Evolutionary conservation across 2,329 filamentous ascomycete species (phyloP).

Genomic region (Claviceps arundinis): DNA sequence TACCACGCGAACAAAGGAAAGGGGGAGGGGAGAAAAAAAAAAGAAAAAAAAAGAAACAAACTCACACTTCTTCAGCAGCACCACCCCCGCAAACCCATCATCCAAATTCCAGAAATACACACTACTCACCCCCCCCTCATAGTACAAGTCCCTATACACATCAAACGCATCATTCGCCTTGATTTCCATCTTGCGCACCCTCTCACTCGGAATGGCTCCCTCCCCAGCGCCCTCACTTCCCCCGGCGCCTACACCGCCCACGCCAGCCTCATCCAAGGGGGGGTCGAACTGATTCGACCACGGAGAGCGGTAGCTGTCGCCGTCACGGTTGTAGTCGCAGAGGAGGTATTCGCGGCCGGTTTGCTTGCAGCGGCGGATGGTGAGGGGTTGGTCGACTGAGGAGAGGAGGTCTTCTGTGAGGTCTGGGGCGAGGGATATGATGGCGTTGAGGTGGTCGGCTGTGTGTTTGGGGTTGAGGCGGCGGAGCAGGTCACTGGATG

Average conservation of each 20-base stretch:
- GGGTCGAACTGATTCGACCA: slow-evolving; percentile 99
- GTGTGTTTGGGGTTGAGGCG: slow-evolving; percentile 93
- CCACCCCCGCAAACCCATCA: slow-evolving; percentile 92
- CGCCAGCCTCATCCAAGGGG: slow-evolving; percentile 55
- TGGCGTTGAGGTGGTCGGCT: slow-evolving; percentile 70
- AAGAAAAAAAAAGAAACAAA: slow-evolving; percentile 7
- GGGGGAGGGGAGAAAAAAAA: not conserved
- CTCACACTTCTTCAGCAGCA: slow-evolving; percentile 85
- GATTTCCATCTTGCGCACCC: slow-evolving; percentile 86
- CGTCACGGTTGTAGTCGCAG: slow-evolving; percentile 99
- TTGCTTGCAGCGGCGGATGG: slow-evolving; percentile 72
- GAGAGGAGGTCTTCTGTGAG: slow-evolving; percentile 96
- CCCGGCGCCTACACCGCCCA: slow-evolving; percentile 36
- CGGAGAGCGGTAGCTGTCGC: slow-evolving; percentile 93
- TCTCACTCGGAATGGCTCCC: slow-evolving; percentile 76
- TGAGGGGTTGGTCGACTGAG: slow-evolving; percentile 90
- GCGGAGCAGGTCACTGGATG: slow-evolving; percentile 79
- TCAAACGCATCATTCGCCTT: slow-evolving; percentile 93
- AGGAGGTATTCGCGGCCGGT: slow-evolving; percentile 91
- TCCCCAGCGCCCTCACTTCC: slow-evolving; percentile 54
- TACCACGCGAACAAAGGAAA: not conserved
- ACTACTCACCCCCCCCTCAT: slow-evolving; percentile 88
- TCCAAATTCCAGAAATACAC: slow-evolving; percentile 99
- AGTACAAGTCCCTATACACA: slow-evolving; percentile 91
- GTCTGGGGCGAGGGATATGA: slow-evolving; percentile 78